Percentiles rank a stretch among this genome's conserved stretches.
These are phyloP conservation scores for Botrytis fabae DNA, from an alignment of 2,329 filamentous ascomycete species.

Conservation along the genomic window DNA sequence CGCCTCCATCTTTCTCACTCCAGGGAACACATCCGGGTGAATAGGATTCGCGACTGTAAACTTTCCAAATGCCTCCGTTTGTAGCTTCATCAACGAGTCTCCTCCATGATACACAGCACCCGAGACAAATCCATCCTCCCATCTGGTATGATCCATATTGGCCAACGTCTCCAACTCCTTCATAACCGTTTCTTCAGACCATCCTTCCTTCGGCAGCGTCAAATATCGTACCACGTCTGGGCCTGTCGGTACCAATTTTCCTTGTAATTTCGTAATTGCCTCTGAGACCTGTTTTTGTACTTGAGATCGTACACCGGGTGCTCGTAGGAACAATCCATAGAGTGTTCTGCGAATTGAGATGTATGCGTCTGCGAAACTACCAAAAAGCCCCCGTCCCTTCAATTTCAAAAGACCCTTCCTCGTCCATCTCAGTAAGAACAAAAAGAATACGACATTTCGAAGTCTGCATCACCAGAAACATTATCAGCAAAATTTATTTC, in stretches of 20 bases:
- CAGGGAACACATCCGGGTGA: slow-evolving; percentile 96
- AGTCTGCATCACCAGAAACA: slow-evolving; percentile 52
- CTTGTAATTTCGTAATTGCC: slow-evolving; percentile 75
- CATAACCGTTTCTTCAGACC: slow-evolving; percentile 74
- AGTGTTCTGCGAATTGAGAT: slow-evolving; percentile 66
- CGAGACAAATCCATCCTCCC: slow-evolving; percentile 94
- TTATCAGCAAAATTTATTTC: not conserved
- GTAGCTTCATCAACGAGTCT: slow-evolving; percentile 74
- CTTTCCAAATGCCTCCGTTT: slow-evolving; percentile 88
- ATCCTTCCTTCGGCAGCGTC: slow-evolving; percentile 78
- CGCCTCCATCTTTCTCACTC: slow-evolving; percentile 98
- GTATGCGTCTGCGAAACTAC: slow-evolving; percentile 75
- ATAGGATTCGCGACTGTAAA: slow-evolving; percentile 97
- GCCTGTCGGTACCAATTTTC: slow-evolving; percentile 75
- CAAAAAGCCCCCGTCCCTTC: slow-evolving; percentile 83
- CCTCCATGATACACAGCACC: slow-evolving; percentile 97
- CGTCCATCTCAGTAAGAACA: slow-evolving; percentile 82
- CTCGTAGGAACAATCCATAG: slow-evolving; percentile 82
- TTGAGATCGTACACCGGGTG: slow-evolving; percentile 82
- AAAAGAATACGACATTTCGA: slow-evolving; percentile 83
- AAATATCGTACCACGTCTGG: slow-evolving; percentile 72
- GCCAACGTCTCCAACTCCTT: slow-evolving; percentile 77
- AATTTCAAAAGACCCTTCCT: slow-evolving; percentile 81
- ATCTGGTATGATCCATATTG: slow-evolving; percentile 88
- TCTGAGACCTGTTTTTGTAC: slow-evolving; percentile 83